phyloP scores from a whole-genome alignment of 2,329 filamentous ascomycete species.

The Aspergillus sp. region DNA sequence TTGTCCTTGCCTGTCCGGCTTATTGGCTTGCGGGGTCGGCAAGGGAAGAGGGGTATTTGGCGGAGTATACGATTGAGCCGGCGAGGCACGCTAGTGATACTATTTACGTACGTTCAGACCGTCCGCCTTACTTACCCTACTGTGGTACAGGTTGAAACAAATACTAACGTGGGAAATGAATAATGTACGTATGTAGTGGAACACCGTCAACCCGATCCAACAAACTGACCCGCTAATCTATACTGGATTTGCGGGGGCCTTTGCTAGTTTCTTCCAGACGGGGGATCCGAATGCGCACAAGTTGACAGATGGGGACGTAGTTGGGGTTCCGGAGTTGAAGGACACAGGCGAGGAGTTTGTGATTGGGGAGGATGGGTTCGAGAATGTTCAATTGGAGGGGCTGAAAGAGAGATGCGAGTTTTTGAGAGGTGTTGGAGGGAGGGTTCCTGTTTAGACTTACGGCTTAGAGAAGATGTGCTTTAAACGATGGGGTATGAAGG shows the following conservation, averaged over 20 bases:
- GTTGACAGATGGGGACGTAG: conserved; percentile 46
- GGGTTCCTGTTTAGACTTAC: background rate
- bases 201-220: conserved; percentile 55
- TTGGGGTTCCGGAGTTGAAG: conserved; percentile 45
- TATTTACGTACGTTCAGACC: conserved; percentile 47
- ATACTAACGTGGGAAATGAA: background rate
- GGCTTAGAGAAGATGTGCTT: background rate
- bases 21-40: conserved; percentile 56
- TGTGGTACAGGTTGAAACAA: background rate
- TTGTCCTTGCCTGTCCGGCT: conserved; percentile 60
- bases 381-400: conserved; percentile 47
- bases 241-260: conserved; percentile 57
- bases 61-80: conserved; percentile 61
- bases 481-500: background rate
- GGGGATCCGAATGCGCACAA: conserved; percentile 60
- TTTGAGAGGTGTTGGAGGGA: background rate
- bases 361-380: conserved; percentile 48
- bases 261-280: conserved; percentile 61
- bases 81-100: conserved; percentile 61
- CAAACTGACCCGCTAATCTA: conserved; percentile 55
- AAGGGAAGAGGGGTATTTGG: conserved; percentile 50
- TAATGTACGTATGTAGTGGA: conserved; percentile 48
- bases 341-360: conserved; percentile 51
- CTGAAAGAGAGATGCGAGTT: conserved; percentile 31
- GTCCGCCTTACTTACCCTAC: background rate